Conservation (phyloP, 108 stramenopile genomes). For the Parietichytrium sp. region DNA sequence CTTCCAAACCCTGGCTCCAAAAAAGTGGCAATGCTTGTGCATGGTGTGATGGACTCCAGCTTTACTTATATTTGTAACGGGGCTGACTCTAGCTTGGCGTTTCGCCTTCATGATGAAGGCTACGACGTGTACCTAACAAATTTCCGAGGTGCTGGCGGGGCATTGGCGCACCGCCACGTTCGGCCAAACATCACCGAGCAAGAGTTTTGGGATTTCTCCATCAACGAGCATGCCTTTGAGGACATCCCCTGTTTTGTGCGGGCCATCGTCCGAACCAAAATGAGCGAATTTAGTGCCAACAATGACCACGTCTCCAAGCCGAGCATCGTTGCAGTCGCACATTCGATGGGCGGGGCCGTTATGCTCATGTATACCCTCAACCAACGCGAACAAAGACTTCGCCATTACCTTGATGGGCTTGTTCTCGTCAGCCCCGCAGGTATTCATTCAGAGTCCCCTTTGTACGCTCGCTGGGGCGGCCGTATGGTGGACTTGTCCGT, state of each 20-base stretch:
- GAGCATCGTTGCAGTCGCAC: constrained; percentile 16
- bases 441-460: constrained; percentile 9
- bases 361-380: constrained; percentile 30
- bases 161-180: not conserved
- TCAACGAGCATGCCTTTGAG: constrained; percentile 41
- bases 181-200: not conserved
- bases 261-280: not conserved
- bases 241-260: constrained; percentile 20
- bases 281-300: not conserved
- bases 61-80: constrained; percentile 33
- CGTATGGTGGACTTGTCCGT: constrained; percentile 10
- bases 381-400: not conserved
- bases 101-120: not conserved
- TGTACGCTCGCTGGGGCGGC: constrained; percentile 1
- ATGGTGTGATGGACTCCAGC: constrained; percentile 41
- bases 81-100: not conserved
- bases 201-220: constrained; percentile 40
- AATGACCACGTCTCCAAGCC: not conserved
- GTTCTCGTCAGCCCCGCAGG: constrained; percentile 10
- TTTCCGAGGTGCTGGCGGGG: constrained; percentile 36
- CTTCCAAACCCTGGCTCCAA: constrained; percentile 16
- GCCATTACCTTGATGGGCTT: not conserved
- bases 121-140: constrained; percentile 44
- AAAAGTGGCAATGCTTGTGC: constrained; percentile 23
- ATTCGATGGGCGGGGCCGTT: constrained; percentile 31